Percentiles rank a stretch among this genome's conserved stretches.
Evolutionary conservation across 2,329 filamentous ascomycete genomes (phyloP).

Genomic region (Sarocladium oryzae): DNA sequence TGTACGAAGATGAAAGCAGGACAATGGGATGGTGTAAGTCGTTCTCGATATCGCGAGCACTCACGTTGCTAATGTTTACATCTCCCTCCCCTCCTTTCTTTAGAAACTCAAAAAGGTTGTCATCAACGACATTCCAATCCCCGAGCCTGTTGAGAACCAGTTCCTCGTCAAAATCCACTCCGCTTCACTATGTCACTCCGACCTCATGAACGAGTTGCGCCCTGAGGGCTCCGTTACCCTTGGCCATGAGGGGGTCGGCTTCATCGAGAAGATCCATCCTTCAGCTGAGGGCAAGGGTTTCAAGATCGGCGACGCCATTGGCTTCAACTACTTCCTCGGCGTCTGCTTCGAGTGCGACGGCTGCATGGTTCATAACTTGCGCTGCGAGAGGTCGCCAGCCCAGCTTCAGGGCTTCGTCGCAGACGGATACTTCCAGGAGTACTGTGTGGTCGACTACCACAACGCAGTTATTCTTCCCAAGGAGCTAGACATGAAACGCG

Average conservation of each 20-base stretch:
- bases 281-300: constrained; percentile 31
- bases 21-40: constrained; percentile 16
- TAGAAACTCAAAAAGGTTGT: constrained; percentile 20
- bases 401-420: constrained; percentile 33
- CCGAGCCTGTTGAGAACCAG: constrained; percentile 33
- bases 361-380: constrained; percentile 36
- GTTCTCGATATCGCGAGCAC: not conserved
- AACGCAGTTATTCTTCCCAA: constrained; percentile 27
- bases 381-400: constrained; percentile 30
- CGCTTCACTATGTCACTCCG: constrained; percentile 29
- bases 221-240: constrained; percentile 20
- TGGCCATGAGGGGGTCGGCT: constrained; percentile 40
- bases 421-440: constrained; percentile 41
- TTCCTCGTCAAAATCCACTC: constrained; percentile 29
- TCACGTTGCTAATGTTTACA: not conserved
- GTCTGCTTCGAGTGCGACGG: constrained; percentile 40
- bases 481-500: constrained; percentile 28
- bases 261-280: constrained; percentile 31
- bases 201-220: constrained; percentile 20
- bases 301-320: constrained; percentile 35
- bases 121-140: constrained; percentile 37
- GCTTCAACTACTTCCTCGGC: constrained; percentile 38
- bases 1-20: constrained; percentile 16
- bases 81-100: not conserved
- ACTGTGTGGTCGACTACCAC: constrained; percentile 37